phyloP scores from a whole-genome alignment of 225 moss, liverwort and hornwort species.

The Neckera pumila region DNA sequence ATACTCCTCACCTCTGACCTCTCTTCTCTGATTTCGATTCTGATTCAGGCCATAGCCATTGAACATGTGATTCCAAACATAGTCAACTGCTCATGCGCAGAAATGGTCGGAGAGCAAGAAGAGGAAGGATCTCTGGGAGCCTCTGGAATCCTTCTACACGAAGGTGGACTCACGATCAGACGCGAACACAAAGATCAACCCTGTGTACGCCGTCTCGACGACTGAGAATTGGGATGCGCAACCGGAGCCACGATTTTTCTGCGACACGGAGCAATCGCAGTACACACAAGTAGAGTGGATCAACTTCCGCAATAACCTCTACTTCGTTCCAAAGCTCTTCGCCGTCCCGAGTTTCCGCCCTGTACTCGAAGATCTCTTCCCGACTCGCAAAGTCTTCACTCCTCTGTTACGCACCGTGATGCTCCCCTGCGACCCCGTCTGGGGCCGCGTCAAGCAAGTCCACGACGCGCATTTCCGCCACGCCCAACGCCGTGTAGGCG shows the following conservation, averaged over 20 bases:
- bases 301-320: slow-evolving; percentile 42
- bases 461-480: slow-evolving; percentile 31
- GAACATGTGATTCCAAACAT: background rate
- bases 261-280: slow-evolving; percentile 60
- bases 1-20: background rate
- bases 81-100: background rate
- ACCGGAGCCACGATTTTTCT: slow-evolving; percentile 53
- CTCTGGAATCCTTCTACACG: background rate
- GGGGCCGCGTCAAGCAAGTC: slow-evolving; percentile 38
- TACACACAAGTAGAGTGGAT: slow-evolving; percentile 41
- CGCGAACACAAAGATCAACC: background rate
- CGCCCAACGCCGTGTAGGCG: slow-evolving; percentile 24
- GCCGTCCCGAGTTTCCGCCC: slow-evolving; percentile 34
- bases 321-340: slow-evolving; percentile 55
- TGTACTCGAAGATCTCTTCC: slow-evolving; percentile 41
- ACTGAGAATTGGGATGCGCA: slow-evolving; percentile 49
- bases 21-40: background rate
- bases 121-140: slow-evolving; percentile 21
- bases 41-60: background rate
- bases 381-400: slow-evolving; percentile 32
- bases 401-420: slow-evolving; percentile 39
- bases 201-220: slow-evolving; percentile 13
- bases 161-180: background rate
- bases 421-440: slow-evolving; percentile 40
- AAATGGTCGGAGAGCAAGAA: slow-evolving; percentile 33